Evolutionary conservation across 2,329 filamentous ascomycete genomes (phyloP).

Genomic region (Neonectria magnoliae): DNA sequence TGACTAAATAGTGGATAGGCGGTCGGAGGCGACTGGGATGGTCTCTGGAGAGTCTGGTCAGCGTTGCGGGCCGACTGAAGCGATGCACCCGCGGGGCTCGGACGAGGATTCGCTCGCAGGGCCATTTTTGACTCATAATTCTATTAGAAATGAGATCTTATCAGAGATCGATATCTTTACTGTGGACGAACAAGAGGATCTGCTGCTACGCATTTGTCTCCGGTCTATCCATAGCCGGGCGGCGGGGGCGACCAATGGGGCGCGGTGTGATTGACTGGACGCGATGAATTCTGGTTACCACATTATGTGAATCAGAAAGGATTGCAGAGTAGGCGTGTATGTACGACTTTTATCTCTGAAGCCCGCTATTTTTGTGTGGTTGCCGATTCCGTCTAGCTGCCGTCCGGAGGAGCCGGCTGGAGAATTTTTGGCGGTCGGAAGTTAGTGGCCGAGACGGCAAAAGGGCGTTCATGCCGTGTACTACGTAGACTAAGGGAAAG

Average conservation of each 20-base stretch:
- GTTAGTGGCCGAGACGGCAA: neutral
- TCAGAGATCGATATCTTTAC: constrained; percentile 24
- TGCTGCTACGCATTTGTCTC: constrained; percentile 4
- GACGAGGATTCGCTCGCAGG: constrained; percentile 7
- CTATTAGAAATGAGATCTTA: constrained; percentile 26
- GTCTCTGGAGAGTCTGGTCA: neutral
- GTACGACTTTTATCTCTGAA: constrained; percentile 5
- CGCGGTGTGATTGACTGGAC: constrained; percentile 5
- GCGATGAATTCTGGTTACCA: constrained; percentile 10
- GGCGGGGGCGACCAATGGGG: constrained; percentile 12
- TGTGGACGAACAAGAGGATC: neutral
- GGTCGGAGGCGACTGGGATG: constrained; percentile 8
- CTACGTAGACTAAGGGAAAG: neutral
- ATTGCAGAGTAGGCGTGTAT: neutral
- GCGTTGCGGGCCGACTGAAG: constrained; percentile 16
- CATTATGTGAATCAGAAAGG: neutral
- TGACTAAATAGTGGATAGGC: constrained; percentile 25
- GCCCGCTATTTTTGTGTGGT: neutral
- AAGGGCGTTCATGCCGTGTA: neutral
- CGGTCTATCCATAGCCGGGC: constrained; percentile 1
- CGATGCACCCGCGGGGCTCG: neutral
- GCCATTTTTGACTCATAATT: constrained; percentile 21
- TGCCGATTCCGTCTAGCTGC: neutral
- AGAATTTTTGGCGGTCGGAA: constrained; percentile 2
- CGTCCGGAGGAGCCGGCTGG: neutral